Percentiles rank a stretch among this genome's conserved stretches.
Conservation (phyloP, 805 yeast genomes). For the Ogataea ganodermae region DNA sequence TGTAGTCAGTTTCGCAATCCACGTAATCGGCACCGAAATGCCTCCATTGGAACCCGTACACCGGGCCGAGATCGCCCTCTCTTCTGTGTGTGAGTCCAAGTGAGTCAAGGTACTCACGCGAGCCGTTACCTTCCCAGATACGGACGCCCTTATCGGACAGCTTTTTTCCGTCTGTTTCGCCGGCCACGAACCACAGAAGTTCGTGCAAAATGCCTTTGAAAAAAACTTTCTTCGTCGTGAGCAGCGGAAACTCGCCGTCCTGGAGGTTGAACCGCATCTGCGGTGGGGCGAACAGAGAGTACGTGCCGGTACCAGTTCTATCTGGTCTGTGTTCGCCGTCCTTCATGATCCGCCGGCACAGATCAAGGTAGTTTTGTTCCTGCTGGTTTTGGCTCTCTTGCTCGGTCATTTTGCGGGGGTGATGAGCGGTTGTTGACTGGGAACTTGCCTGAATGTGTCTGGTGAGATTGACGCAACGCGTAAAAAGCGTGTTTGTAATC, state of each 20-base stretch:
- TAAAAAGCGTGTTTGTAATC: neutral
- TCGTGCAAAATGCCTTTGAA: constrained; percentile 88
- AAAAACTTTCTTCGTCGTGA: constrained; percentile 92
- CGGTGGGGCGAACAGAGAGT: constrained; percentile 91
- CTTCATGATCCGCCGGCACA: constrained; percentile 72
- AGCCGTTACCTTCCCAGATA: constrained; percentile 99
- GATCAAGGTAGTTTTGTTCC: constrained; percentile 85
- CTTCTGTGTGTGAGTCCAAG: constrained; percentile 78
- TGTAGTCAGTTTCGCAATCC: constrained; percentile 84
- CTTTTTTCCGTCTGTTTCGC: constrained; percentile 83
- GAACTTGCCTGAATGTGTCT: too few species aligned
- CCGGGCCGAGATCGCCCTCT: constrained; percentile 97
- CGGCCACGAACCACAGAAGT: constrained; percentile 88
- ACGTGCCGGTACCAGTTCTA: constrained; percentile 97
- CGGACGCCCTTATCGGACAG: constrained; percentile 84
- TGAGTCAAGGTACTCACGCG: constrained; percentile 83
- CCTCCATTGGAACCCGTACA: constrained; percentile 99
- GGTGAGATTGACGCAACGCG: neutral
- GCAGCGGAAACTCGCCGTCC: constrained; percentile 75
- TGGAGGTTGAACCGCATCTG: constrained; percentile 81
- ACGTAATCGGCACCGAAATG: constrained; percentile 94
- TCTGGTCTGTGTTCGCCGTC: constrained; percentile 93
- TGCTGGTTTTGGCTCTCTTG: constrained; percentile 30
- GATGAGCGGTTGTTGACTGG: neutral
- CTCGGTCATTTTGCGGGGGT: neutral